Evolutionary conservation across 2,329 filamentous ascomycete species (phyloP), one percentile per base, ranked within the genome.

Genomic region (Colletotrichum caudatum): DNA sequence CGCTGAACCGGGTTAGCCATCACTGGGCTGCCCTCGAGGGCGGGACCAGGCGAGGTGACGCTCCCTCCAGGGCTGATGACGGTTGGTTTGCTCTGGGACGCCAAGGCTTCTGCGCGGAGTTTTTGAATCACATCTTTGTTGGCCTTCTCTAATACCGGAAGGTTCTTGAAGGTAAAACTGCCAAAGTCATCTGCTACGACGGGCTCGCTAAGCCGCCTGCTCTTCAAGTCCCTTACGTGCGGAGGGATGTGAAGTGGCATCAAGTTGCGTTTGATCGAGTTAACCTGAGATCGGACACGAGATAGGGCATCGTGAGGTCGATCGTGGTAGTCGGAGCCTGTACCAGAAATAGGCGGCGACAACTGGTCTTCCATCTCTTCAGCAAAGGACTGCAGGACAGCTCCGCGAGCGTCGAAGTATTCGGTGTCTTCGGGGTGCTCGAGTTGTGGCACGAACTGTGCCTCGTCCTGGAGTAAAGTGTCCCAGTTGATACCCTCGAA

Each of bases 51-150:
- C 1, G 92, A 93, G 5, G 84, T 82, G 54, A 83, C 78, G 46
- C 79, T 74, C 11, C 81, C 81, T 62, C 84, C 82, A 1, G 86
- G 84, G 69, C 84, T 88, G 41, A 82, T 77, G 5, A 81, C 79
- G 6, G 83, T 79, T 44, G 83, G 82, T 77, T 91, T 91, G 77
- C 81, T 88, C 75, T 91, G 89, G 2, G 85, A 82, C 3, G 89
- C 94, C 83, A 98, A 87, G 3, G 96, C 95, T 81, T 98, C 95
- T 29, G 95, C 94, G 14, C 95, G 91, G 69, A 99, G 86, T 80
- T 98, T 98, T 77, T 98, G 95, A 41, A 99, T 97, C 39, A 98
- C 94, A 77, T 99, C 96, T 80, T 99, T 99, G 82, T 99, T 99
- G 66, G 96, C 96, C 81, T 98, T 98, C 77, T 98, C 96, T 23